phyloP scores from a whole-genome alignment of 2,329 filamentous ascomycete genomes.

The Ophioceras dolichostomum region DNA sequence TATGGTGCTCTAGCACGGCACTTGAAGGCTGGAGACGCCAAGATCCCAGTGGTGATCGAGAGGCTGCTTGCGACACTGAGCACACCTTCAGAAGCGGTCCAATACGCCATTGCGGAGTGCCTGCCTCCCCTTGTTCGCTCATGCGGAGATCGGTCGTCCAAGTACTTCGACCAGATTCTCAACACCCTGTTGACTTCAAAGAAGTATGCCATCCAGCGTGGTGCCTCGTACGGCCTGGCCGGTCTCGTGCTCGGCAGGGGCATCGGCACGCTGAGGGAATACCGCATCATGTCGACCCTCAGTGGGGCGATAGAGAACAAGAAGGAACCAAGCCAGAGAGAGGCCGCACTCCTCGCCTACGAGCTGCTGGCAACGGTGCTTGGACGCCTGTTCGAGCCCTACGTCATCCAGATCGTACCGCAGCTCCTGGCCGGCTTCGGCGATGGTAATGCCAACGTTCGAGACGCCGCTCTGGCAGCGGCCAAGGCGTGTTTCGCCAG shows the following conservation, averaged over 20 bases:
- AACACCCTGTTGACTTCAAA: constrained; percentile 77
- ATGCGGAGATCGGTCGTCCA: constrained; percentile 62
- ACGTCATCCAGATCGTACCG: constrained; percentile 89
- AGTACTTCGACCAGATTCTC: constrained; percentile 71
- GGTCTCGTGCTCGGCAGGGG: constrained; percentile 85
- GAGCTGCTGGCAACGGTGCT: constrained; percentile 82
- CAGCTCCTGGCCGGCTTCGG: constrained; percentile 84
- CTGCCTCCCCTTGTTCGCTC: constrained; percentile 81
- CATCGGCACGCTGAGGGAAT: constrained; percentile 69
- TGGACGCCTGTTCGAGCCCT: constrained; percentile 85
- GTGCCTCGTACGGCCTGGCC: constrained; percentile 87
- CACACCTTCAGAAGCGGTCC: constrained; percentile 91
- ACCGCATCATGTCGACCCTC: constrained; percentile 72
- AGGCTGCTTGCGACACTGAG: constrained; percentile 76
- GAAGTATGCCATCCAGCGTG: constrained; percentile 84
- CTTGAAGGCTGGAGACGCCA: constrained; percentile 70
- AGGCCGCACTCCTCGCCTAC: constrained; percentile 80
- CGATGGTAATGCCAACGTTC: constrained; percentile 76
- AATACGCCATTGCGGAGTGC: constrained; percentile 92
- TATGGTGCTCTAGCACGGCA: constrained; percentile 91
- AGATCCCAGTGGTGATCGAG: constrained; percentile 79
- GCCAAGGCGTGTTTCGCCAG: constrained; percentile 90
- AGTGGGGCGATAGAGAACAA: constrained; percentile 85
- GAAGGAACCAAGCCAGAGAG: constrained; percentile 78
- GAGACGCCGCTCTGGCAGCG: constrained; percentile 84